phyloP scores from a whole-genome alignment of 2,329 filamentous ascomycete genomes.

The Aspergillaceae sp. region DNA sequence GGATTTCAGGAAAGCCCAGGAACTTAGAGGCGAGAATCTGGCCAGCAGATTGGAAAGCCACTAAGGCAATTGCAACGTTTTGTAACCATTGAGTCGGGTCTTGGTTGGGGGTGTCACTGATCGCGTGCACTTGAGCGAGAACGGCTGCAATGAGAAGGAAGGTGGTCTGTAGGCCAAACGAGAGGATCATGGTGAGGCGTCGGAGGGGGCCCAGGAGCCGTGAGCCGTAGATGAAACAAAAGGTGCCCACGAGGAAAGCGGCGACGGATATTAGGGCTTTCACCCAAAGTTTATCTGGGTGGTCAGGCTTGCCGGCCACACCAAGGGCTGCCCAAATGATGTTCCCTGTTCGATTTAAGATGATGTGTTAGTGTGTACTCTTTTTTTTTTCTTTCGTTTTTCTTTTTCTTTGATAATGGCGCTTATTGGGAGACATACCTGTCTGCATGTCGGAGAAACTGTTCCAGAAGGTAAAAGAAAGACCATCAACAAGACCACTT shows the following conservation, averaged over 20 bases:
- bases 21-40: constrained; percentile 25
- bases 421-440: constrained; percentile 8
- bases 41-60: constrained; percentile 27
- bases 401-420: neutral
- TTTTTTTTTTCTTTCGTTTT: too few relatives aligned
- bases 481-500: constrained; percentile 20
- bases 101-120: constrained; percentile 9
- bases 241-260: constrained; percentile 20
- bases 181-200: constrained; percentile 20
- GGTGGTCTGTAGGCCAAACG: constrained; percentile 23
- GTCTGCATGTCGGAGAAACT: constrained; percentile 26
- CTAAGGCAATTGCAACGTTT: constrained; percentile 21
- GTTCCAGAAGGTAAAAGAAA: constrained; percentile 21
- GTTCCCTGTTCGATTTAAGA: constrained; percentile 18
- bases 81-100: constrained; percentile 10
- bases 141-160: constrained; percentile 19
- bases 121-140: constrained; percentile 6
- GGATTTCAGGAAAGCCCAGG: constrained; percentile 23
- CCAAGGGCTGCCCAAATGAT: constrained; percentile 28
- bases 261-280: constrained; percentile 24
- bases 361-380: neutral
- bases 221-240: constrained; percentile 23
- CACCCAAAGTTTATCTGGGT: constrained; percentile 21
- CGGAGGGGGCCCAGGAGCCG: constrained; percentile 15
- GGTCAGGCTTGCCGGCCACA: constrained; percentile 11